Conservation (phyloP, 306 rosid genomes). For the Acacia melanoxylon region DNA sequence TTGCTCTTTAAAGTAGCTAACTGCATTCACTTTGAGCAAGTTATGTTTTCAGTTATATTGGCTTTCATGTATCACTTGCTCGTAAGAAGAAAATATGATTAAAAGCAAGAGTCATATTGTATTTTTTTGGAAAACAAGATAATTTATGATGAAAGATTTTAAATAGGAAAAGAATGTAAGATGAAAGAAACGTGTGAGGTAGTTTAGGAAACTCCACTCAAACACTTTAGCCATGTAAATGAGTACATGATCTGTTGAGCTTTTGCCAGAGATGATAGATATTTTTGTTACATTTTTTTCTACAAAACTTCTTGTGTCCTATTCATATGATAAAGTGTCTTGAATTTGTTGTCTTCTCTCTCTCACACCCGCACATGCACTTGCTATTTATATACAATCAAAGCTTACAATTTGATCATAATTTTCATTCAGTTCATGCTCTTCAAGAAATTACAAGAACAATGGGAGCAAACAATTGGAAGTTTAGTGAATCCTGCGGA, state of each 20-base stretch:
- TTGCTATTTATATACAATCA: not conserved
- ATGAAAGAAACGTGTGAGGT: not conserved
- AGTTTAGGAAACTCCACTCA: conserved; percentile 1
- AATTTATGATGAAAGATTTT: not conserved
- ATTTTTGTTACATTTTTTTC: not conserved
- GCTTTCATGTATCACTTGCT: not conserved
- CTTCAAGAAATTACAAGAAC: conserved; percentile 52
- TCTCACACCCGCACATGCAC: not conserved
- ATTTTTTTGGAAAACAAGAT: not conserved
- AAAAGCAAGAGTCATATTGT: not conserved
- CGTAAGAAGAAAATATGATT: not conserved
- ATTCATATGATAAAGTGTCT: not conserved
- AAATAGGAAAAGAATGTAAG: not conserved
- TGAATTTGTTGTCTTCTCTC: not conserved
- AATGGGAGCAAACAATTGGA: conserved; percentile 66
- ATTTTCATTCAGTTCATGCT: conserved; percentile 51
- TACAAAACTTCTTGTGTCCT: not conserved
- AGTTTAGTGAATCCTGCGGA: conserved; percentile 49
- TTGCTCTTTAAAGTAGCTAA: not conserved
- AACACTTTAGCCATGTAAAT: not conserved
- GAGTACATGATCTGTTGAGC: not conserved
- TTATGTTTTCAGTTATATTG: not conserved
- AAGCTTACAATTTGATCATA: conserved; percentile 19
- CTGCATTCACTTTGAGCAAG: not conserved
- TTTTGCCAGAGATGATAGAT: not conserved